Evolutionary conservation across 495 filamentous ascomycete species (phyloP).

Genomic region (Aspergillus olivimuriae): DNA sequence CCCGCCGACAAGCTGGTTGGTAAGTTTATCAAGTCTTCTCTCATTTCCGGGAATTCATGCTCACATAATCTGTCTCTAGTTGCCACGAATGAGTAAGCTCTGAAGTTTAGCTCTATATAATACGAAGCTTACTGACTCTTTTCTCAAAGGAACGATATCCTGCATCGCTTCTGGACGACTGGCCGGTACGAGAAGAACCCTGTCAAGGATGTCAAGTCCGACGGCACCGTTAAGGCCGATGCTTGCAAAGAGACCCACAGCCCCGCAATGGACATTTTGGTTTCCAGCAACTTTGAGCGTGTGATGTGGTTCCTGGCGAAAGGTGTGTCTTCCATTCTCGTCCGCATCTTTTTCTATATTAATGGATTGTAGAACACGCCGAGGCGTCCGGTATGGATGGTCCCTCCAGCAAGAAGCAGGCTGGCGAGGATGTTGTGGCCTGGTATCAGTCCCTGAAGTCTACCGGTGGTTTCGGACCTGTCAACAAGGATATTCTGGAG

Average conservation of each 20-base stretch:
- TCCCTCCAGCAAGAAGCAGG: constrained; percentile 17
- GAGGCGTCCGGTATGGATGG: neutral
- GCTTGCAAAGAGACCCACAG: constrained; percentile 69
- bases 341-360: neutral
- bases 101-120: neutral
- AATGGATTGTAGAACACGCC: constrained; percentile 40
- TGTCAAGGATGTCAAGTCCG: neutral
- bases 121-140: neutral
- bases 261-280: constrained; percentile 96
- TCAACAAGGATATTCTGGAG: constrained; percentile 59
- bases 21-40: neutral
- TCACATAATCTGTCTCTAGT: constrained; percentile 3
- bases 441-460: constrained; percentile 76
- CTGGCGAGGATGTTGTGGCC: constrained; percentile 51
- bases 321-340: neutral
- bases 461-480: constrained; percentile 66
- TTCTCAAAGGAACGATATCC: constrained; percentile 67
- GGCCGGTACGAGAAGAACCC: constrained; percentile 7
- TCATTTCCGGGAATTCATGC: neutral
- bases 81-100: constrained; percentile 10
- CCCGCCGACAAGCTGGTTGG: constrained; percentile 70
- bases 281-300: constrained; percentile 92
- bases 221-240: constrained; percentile 1
- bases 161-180: constrained; percentile 56
- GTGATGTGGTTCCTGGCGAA: constrained; percentile 71